Base-by-base conservation (phyloP, 495 filamentous ascomycete species). In the Trichoderma orchidacearum region DNA sequence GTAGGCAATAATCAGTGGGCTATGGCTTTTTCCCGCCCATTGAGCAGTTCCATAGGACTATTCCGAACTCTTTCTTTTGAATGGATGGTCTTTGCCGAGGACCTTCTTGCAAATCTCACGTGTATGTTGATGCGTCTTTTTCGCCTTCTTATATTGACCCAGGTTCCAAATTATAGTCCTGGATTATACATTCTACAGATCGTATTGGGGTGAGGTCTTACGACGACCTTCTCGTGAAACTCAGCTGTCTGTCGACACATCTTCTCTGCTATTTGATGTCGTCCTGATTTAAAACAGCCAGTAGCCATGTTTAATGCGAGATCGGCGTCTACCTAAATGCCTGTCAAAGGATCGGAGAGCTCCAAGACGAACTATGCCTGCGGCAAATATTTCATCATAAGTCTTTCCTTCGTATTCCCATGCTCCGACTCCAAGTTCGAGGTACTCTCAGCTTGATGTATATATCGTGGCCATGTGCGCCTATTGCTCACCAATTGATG, bases 401-500 rank as follows among this genome's bases (percentile, higher is more conserved):
- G 2, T 55, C 53, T 62, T 62, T 69, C 21, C 66, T 73, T 28
- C 41, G 27, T 25, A 27, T 48, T 23, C 41, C 5, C 11, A 28
- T 23, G 4, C 0, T 48, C 18, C 15, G 41, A 48, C 9, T 48
- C 18, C 23, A 13, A 48, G 41, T 6, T 48, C 41, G 8, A 48
- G 21, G 5, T 48, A 48, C 5, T 48, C 41, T 1, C 3, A 0
- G 13, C 21, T 48, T 15, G 41, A 48, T 9, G 70, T 63, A 5
- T 54, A 23, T 23, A 62, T 75, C 55, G 67, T 63, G 41, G 63
- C 68, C 30, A 82, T 75, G 53, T 66, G 80, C 7, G 72, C 68
- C 7, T 72, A 68, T n/a, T 75, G 75, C 60, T 80, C 74, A 29
- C 59, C 64, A 54, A 80, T 71, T 1, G 76, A 76, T 0, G 80